Base-by-base conservation (phyloP, 345 rosid genomes). In the Mangifera indica region DNA sequence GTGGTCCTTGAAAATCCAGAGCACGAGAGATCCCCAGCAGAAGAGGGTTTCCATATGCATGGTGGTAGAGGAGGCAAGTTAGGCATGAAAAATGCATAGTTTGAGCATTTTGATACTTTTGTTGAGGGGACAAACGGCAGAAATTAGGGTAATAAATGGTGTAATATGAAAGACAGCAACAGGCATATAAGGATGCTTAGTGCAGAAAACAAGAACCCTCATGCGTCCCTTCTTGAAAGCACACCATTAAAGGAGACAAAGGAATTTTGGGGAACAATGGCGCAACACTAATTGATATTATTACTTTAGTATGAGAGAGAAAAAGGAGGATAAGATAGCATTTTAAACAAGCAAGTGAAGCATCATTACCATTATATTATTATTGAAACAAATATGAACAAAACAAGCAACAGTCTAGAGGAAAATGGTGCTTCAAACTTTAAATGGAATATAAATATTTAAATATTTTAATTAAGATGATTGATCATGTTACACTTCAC, bases 41-140 rank as follows among this genome's bases (percentile, higher is more conserved):
- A 72, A 67, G 67, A 74, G 74, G 55, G 58, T 68, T 67, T 67
- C 54, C 68, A 74, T n/a, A 62, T 68, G 76, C 75, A 73, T 77
- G 81, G 72, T 29, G 15, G 14, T 49, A 53, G 53, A 75, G 88
- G 89, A 83, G 91, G 85, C 86, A 87, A 82, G 78, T 80, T 64
- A 79, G 77, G 82, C 81, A 81, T 62, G 42, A 72, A 77, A 68
- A 74, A 63, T 66, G 73, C 56, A 45, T 72, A 64, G 81, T 84
- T 85, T 84, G 86, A 66, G 63, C 80, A 83, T 60, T 86, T 85
- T 81, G 76, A 88, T 84, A 79, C 82, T 78, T 88, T 86, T 88
- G 89, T 82, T 86, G 83, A 81, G 89, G 89, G 87, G 89, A 86
- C 89, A 84, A 49, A 65, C 63, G 82, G 87, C 92, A 76, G 84